A percentile compares a stretch with the other conserved stretches of the same genome.
These are phyloP conservation scores for Penicillium cosmopolitanum DNA, from an alignment of 495 filamentous ascomycete species.

Conservation along the genomic window DNA sequence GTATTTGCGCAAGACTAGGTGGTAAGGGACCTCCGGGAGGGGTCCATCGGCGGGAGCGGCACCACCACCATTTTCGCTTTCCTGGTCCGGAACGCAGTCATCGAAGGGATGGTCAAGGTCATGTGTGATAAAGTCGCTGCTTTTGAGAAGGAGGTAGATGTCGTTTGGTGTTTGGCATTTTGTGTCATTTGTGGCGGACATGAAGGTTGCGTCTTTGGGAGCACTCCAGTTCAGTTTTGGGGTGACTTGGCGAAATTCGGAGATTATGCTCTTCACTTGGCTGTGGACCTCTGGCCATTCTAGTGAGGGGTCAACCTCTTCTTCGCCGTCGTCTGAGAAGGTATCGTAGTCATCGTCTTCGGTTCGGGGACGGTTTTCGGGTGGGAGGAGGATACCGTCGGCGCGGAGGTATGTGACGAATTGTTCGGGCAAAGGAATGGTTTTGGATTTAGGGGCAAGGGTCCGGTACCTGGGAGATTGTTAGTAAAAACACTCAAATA, in stretches of 20 bases:
- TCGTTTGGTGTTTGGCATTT: slow-evolving; percentile 88
- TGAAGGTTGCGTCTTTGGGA: slow-evolving; percentile 97
- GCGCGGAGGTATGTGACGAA: slow-evolving; percentile 89
- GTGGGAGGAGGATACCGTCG: slow-evolving; percentile 88
- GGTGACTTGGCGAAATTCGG: slow-evolving; percentile 75
- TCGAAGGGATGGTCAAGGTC: slow-evolving; percentile 94
- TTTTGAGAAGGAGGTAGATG: slow-evolving; percentile 90
- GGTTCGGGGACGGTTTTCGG: slow-evolving; percentile 39
- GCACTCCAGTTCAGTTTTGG: slow-evolving; percentile 98
- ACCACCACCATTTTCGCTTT: slow-evolving; percentile 8
- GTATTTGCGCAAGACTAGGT: slow-evolving; percentile 82
- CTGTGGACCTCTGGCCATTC: slow-evolving; percentile 74
- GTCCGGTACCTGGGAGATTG: slow-evolving; percentile 67
- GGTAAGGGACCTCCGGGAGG: slow-evolving; percentile 56
- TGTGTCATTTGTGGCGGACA: slow-evolving; percentile 84
- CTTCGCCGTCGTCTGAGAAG: slow-evolving; percentile 48
- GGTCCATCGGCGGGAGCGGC: slow-evolving; percentile 14
- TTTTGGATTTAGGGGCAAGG: slow-evolving; percentile 79
- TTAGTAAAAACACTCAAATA: neutral
- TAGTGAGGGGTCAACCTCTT: slow-evolving; percentile 58
- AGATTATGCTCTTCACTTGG: slow-evolving; percentile 73
- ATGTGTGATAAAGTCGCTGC: slow-evolving; percentile 89
- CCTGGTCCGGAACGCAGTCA: slow-evolving; percentile 60
- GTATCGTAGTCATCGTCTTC: slow-evolving; percentile 43
- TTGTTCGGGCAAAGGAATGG: slow-evolving; percentile 71